Evolutionary conservation across 1,139 yeast genomes (phyloP).

Genomic region (Sugiyamaella novakii): DNA sequence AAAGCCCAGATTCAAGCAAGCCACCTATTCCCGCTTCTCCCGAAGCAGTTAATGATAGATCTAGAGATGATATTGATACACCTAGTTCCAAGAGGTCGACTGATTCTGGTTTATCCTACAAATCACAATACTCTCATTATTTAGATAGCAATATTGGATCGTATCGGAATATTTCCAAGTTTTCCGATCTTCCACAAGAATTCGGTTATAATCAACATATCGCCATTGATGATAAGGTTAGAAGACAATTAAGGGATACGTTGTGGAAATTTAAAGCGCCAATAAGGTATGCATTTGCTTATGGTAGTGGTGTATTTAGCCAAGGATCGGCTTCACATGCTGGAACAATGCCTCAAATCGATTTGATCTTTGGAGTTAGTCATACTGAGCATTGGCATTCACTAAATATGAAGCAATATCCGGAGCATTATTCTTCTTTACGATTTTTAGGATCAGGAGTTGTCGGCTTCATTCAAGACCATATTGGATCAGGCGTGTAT

Average conservation of each 20-base stretch:
- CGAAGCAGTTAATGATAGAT: no score
- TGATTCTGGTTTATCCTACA: no score
- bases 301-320: constrained; percentile 91
- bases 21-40: no score
- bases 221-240: constrained; percentile 48
- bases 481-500: constrained; percentile 85
- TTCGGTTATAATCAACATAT: constrained; percentile 64
- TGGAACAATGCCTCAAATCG: constrained; percentile 65
- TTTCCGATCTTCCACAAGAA: constrained; percentile 54
- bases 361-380: constrained; percentile 81
- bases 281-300: constrained; percentile 78
- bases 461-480: constrained; percentile 60
- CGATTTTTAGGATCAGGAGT: constrained; percentile 61
- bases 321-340: constrained; percentile 54
- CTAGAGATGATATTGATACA: no score
- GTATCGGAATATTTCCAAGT: constrained; percentile 40
- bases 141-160: constrained; percentile 33
- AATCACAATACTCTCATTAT: constrained; percentile 24
- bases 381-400: constrained; percentile 76
- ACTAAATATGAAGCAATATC: constrained; percentile 62
- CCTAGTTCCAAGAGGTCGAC: no score
- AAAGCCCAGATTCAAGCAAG: no score
- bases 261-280: constrained; percentile 67
- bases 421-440: constrained; percentile 75
- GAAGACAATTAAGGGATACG: constrained; percentile 53